Base-by-base conservation (phyloP, 139 green algal species). In the Picochlorum sp. region DNA sequence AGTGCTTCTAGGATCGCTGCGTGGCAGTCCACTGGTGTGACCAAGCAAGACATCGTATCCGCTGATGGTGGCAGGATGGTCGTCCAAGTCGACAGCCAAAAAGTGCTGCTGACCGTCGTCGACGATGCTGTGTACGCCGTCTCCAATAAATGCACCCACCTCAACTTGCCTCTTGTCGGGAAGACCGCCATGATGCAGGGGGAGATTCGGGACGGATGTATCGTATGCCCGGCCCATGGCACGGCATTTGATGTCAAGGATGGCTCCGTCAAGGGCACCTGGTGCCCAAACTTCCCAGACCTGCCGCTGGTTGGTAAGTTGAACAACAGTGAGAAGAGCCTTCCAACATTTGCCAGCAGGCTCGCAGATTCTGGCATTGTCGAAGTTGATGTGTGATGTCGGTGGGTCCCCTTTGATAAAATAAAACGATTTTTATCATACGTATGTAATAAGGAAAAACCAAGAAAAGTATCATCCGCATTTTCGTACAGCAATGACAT, bases 111-210 rank as follows among this genome's bases (percentile, higher is more conserved):
- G 30, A 68, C 72, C 0, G 70, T 77, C 11, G 59, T 65, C n/a
- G 70, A 56, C 44, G 82, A 63, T 21, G 30, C 78, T n/a, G 70
- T 92, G 1, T 84, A 65, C 47, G 84, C 84, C 6, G 76, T 91
- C 9, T 69, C 41, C 62, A 92, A 90, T 75, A 90, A 92, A 77
- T 90, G 85, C 80, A 61, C 57, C 0, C 85, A 92, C 72, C 65
- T 92, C 49, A 80, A 81, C 20, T 75, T 93, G 59, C 80, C 83
- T 4, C 63, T 93, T 16, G 70, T 86, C 6, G 86, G 84, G 64
- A 89, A 89, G 72, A 85, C 72, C 1, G 63, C 41, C 9, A 34
- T 85, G 41, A 64, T 77, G 9, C 64, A 72, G 49, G 70, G 21
- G 2, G 31, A 67, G 24, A 31, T 77, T 7, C 14, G 54, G 16